Base-by-base conservation (phyloP, 179 eudicot species). In the Gypsophila paniculata region DNA sequence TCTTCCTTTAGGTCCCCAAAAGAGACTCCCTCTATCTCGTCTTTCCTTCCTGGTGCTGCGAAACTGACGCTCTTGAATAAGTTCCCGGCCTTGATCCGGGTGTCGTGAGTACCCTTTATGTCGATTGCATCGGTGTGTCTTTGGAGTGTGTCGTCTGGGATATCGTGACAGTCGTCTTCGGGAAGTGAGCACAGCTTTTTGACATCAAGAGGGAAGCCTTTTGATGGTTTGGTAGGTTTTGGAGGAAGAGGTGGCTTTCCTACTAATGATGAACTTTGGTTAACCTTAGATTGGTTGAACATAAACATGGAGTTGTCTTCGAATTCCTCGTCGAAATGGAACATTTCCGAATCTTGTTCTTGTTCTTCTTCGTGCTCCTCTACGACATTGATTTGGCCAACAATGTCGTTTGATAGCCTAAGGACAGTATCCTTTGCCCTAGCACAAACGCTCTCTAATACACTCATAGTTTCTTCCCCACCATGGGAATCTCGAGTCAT, bases 401-500 rank as follows among this genome's bases (percentile, higher is more conserved):
- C 46, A 18, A 69, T 69, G 22, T 65, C 80, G 8, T 59, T 69
- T 25, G 46, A 42, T 55, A 58, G 65, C 36, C 60, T 46, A 0
- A 42, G 65, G 68, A 82, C 53, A 18, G 75, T 79, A 42, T 71
- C 82, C 75, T 81, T 85, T 17, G 94, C 94, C 53, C 70, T 76
- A 38, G 82, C 70, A 69, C 96, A 94, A 1, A 94, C 68, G 13
- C 52, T 80, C 73, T 94, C 99, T n/a, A 94, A 79, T 1, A 81
- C 59, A 64, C 96, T 88, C 83, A 78, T 76, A 38, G 82, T 75
- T 75, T 91, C 97, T 77, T 85, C 84, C 13, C 89, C 89, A 4
- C 92, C 89, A 17, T 72, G 71, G 72, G 80, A 82, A 69, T 88
- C 91, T 65, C 97, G 82, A 53, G 94, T 94, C 99, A 94, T 89